Evolutionary conservation across 2,329 filamentous ascomycete genomes (phyloP).

Genomic region (Paraphoma sp.): DNA sequence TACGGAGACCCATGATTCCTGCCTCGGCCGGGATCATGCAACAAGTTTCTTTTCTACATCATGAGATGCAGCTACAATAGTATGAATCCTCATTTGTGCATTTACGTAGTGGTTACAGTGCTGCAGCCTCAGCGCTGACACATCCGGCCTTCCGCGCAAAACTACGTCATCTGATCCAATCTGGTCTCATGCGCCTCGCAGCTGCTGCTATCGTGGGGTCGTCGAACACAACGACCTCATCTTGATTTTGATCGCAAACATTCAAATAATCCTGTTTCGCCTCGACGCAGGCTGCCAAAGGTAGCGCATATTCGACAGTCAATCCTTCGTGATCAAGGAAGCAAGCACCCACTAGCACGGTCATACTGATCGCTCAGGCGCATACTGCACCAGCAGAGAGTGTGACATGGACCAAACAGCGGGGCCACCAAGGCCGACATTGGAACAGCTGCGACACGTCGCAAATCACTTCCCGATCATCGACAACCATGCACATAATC

Average conservation of each 20-base stretch:
- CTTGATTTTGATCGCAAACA: background rate
- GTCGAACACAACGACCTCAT: background rate
- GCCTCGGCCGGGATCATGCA: too few species aligned
- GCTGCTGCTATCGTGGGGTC: constrained; percentile 2
- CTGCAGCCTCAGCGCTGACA: constrained; percentile 4
- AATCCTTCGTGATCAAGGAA: background rate
- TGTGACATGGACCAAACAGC: constrained; percentile 24
- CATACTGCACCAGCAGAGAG: background rate
- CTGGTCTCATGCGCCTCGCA: background rate
- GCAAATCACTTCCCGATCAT: constrained; percentile 64
- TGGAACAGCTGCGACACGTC: constrained; percentile 42
- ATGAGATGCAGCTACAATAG: too few species aligned
- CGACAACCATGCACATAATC: constrained; percentile 75
- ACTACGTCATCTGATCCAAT: constrained; percentile 12
- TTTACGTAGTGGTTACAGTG: background rate
- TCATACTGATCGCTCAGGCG: background rate
- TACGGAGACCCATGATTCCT: background rate
- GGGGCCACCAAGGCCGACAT: constrained; percentile 26
- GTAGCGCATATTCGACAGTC: too few species aligned
- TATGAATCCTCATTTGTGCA: too few species aligned
- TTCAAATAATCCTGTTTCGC: background rate
- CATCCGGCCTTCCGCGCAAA: constrained; percentile 9
- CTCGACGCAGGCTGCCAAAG: background rate
- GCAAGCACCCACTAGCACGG: background rate
- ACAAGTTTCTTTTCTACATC: too few species aligned